Percentiles rank a stretch among this genome's conserved stretches.
These are phyloP conservation scores for Themeda triandra DNA, from an alignment of 176 grass and related monocot genomes.

Conservation along the genomic window DNA sequence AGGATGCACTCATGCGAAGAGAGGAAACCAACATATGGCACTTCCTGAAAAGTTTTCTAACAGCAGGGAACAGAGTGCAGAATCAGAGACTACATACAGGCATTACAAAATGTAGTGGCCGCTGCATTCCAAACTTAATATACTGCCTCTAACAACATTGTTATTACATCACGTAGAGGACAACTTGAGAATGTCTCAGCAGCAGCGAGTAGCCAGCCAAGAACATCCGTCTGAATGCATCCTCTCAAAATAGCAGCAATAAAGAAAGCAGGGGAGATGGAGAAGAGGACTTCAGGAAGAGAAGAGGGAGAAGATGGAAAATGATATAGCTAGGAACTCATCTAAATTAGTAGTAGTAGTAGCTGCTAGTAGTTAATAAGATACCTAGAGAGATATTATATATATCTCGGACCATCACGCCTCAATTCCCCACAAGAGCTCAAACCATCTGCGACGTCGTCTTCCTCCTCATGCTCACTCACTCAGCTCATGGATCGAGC, in stretches of 20 bases:
- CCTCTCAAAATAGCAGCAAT: slow-evolving; percentile 16
- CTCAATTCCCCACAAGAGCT: slow-evolving; percentile 70
- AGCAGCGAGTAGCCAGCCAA: slow-evolving; percentile 7
- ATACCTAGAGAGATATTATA: slow-evolving; percentile 46
- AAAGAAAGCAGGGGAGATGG: not conserved
- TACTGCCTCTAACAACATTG: slow-evolving; percentile 21
- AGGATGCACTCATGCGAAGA: too few relatives aligned
- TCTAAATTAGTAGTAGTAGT: slow-evolving; percentile 18
- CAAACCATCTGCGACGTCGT: slow-evolving; percentile 32
- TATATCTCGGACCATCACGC: slow-evolving; percentile 82
- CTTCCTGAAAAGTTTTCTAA: not conserved
- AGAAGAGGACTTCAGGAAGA: not conserved
- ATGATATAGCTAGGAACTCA: slow-evolving; percentile 10
- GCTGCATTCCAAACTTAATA: slow-evolving; percentile 37
- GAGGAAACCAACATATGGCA: not conserved
- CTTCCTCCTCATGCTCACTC: slow-evolving; percentile 27
- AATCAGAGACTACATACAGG: slow-evolving; percentile 12
- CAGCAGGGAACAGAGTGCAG: not conserved
- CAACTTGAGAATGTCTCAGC: not conserved
- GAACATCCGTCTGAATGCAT: slow-evolving; percentile 25
- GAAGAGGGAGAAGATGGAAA: not conserved
- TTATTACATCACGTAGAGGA: slow-evolving; percentile 28
- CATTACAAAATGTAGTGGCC: slow-evolving; percentile 17
- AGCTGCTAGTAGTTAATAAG: slow-evolving; percentile 31
- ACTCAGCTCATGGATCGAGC: slow-evolving; percentile 9